Percentiles rank a stretch among this genome's conserved stretches.
phyloP scores from a whole-genome alignment of 2,329 filamentous ascomycete species.

The Xylaria sp. region DNA sequence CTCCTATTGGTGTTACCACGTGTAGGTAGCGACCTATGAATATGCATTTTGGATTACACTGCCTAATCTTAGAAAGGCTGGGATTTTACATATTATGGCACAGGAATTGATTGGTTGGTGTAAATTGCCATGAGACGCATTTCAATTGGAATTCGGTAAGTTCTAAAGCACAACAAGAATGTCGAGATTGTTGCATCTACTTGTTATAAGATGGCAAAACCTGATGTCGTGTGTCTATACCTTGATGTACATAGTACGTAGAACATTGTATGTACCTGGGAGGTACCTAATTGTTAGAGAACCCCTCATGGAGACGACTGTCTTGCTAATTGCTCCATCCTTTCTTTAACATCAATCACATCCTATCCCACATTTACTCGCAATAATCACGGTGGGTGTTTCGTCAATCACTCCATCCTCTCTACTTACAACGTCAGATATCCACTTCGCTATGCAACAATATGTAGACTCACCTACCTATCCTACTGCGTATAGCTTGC shows the following conservation, averaged over 20 bases:
- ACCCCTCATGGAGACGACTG: no score
- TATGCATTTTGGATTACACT: not conserved
- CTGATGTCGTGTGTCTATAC: no score
- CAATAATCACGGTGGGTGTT: no score
- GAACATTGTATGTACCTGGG: no score
- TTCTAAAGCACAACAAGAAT: not conserved
- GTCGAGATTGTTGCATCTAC: not conserved
- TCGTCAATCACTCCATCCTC: no score
- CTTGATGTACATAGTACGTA: no score
- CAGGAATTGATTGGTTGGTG: not conserved
- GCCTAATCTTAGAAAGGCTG: not conserved
- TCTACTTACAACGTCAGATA: no score
- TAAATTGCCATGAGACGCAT: not conserved
- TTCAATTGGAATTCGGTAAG: conserved; percentile 1
- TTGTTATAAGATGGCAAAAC: not conserved
- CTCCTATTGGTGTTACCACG: not conserved
- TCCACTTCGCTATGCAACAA: no score
- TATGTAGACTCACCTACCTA: not conserved
- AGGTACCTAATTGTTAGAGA: no score
- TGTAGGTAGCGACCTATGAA: not conserved
- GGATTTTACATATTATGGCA: not conserved
- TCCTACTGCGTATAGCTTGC: not conserved
- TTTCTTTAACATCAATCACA: no score
- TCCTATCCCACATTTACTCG: no score
- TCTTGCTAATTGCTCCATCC: no score